phyloP scores from a whole-genome alignment of 1,139 yeast species.

The Protomyces pachydermus region DNA sequence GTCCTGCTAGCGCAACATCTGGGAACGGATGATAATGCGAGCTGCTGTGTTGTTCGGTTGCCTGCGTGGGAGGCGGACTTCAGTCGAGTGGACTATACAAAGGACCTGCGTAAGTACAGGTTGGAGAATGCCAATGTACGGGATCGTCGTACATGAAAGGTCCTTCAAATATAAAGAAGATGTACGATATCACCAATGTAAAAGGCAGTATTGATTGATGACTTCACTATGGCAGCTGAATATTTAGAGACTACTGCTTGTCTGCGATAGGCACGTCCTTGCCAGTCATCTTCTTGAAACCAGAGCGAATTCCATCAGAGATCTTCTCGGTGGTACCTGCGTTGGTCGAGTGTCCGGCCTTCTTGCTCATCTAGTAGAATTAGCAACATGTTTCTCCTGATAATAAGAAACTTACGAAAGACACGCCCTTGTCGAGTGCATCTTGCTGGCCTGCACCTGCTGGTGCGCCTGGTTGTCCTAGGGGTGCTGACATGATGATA shows the following conservation, averaged over 20 bases:
- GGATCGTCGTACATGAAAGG: constrained; percentile 9
- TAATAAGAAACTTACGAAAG: neutral
- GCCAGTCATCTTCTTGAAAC: constrained; percentile 27
- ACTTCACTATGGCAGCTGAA: neutral
- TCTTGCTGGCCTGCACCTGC: constrained; percentile 22
- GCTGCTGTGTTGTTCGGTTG: constrained; percentile 72
- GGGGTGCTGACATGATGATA: constrained; percentile 5
- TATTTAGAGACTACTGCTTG: constrained; percentile 3
- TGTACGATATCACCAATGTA: too few species aligned
- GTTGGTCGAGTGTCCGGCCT: constrained; percentile 24
- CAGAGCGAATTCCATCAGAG: constrained; percentile 25
- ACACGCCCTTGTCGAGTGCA: constrained; percentile 18
- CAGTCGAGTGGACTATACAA: constrained; percentile 16
- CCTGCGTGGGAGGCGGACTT: constrained; percentile 59
- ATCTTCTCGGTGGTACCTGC: constrained; percentile 27
- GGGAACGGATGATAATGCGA: constrained; percentile 93
- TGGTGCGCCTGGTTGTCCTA: neutral
- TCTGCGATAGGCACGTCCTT: constrained; percentile 26
- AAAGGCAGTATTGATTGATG: too few species aligned
- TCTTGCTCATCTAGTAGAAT: constrained; percentile 1
- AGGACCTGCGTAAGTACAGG: constrained; percentile 18
- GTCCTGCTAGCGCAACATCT: constrained; percentile 76
- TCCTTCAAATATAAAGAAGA: too few species aligned
- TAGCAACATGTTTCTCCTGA: neutral
- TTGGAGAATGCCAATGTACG: constrained; percentile 4